Evolutionary conservation across 768 basidiomycete genomes (phyloP), one percentile per base, ranked within the genome.

Genomic region (Xanthoconium stramineum): DNA sequence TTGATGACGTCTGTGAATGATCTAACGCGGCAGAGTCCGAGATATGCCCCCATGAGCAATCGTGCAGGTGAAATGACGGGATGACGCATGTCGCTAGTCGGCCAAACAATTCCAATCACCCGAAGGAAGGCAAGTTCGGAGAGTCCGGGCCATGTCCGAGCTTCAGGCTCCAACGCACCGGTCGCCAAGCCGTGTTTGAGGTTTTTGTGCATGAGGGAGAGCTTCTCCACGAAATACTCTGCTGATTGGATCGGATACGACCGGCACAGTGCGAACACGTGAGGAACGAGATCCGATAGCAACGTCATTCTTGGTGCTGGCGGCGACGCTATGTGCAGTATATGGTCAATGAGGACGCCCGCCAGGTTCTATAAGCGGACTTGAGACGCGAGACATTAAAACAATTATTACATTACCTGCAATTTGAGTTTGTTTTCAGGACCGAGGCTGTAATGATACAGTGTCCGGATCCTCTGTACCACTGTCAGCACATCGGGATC

Each of bases 11-110:
- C 94, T 17, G 72, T 58, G 15, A 91, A 65, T 12, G 83, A 83
- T 49, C 95, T 82, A 2, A 98, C 80, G 5, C 94, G 85, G 52
- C 85, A 82, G 30, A 99, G 78, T 9, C 87, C 87, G 17, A 99
- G 86, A 68, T 98, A 98, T 45, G 93, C 87, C 1, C 90, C 92
- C 77, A 97, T 90, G 52, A 98, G 80, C 17, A 98, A 74, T 48
- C 93, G 83, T 0, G 94, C 82, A 0, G 94, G 92, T 0, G 91
- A 89, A 19, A 93, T 76, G 45, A 98, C 94, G 0, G 86, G 83
- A 71, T 99, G 95, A 50, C 86, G 88, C 73, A 96, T 81, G 72
- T 99, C 97, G 68, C 93, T 96, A 3, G 94, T 94, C 4, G 94
- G 89, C 95, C 95, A 99, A 36, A 90, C 75, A 14, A 78, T 74